Evolutionary conservation across 306 rosid species (phyloP), one percentile per base, ranked within the genome.

Genomic region (Acacia crassicarpa): DNA sequence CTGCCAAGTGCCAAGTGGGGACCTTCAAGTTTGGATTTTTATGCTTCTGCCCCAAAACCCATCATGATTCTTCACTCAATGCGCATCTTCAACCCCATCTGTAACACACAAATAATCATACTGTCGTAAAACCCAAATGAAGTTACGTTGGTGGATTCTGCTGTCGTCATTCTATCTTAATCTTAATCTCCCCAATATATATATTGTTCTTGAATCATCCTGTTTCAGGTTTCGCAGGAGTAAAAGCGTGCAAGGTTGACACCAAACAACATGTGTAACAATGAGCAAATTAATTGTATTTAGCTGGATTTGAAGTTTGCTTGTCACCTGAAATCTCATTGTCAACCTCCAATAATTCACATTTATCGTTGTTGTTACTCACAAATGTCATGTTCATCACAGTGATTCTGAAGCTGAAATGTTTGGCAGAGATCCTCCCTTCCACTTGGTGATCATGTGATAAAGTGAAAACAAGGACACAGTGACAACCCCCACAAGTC

Each of bases 341-440:
- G 17, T 23, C 35, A 25, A 61, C 17, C 67, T 27, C 9, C 17
- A 62, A 25, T 23, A 23, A 25, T 82, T 67, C 67, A 62, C 35
- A 62, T 27, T 1, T 38, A 4, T 12, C 35, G 40, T 14, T 27
- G 40, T 38, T 62, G 20, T 65, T 65, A 65, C 70, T 65, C n/a
- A 32, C 43, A 7, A 7, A n/a, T 40, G 75, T 40, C 44, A 49
- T 32, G 13, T 71, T 71, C 63, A 16, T 25, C n/a, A 54, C 30
- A 35, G 74, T 82, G 73, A 56, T 45, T 17, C 72, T 69, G 66
- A 82, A 45, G 25, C 54, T 56, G 16, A 56, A 56, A 56, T 56
- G 27, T 9, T 38, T 56, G 62, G 62, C 27, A 8, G 62, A 76
- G 61, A 58, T 54, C 41, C 17, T 67, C 17, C 32, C 38, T 71